Evolutionary conservation across 1,284 basidiomycete genomes (phyloP).

Genomic region (Stygiomarasmius scandens): DNA sequence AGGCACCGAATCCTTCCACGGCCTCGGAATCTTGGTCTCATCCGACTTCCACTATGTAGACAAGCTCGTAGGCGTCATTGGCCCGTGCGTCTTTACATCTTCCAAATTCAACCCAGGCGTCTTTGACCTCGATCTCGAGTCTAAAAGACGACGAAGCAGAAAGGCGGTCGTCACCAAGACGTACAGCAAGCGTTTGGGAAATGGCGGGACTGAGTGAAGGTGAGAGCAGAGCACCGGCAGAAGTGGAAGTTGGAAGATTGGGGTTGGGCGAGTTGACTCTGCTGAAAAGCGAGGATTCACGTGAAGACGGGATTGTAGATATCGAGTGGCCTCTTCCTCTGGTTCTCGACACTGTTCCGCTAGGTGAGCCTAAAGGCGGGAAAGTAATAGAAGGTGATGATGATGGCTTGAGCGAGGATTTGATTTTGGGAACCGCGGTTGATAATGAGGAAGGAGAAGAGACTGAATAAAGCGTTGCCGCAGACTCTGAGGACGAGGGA

Average conservation of each 20-base stretch:
- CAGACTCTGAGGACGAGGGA: slow-evolving; percentile 1
- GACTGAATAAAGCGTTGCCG: not conserved
- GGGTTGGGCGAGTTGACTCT: not conserved
- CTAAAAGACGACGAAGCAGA: not conserved
- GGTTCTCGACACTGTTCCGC: not conserved
- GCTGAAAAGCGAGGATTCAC: not conserved
- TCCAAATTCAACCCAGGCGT: slow-evolving; percentile 4
- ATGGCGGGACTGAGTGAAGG: not conserved
- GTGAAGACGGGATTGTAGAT: not conserved
- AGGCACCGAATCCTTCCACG: slow-evolving; percentile 37
- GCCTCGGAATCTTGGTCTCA: not conserved
- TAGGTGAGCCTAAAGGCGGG: not conserved
- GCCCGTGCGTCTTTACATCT: not conserved
- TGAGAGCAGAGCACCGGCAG: not conserved
- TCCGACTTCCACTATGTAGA: not conserved
- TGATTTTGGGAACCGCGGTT: not conserved
- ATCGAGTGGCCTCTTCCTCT: slow-evolving; percentile 1
- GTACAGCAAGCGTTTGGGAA: not conserved
- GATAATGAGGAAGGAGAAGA: not conserved
- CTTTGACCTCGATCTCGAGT: not conserved
- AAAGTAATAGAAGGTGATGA: not conserved
- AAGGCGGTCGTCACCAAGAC: not conserved
- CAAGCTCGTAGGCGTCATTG: not conserved
- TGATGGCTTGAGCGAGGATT: slow-evolving; percentile 8
- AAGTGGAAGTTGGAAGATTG: not conserved